Evolutionary conservation across 2,329 filamentous ascomycete species (phyloP), one percentile per base, ranked within the genome.

Genomic region (Phialophora macrospora): DNA sequence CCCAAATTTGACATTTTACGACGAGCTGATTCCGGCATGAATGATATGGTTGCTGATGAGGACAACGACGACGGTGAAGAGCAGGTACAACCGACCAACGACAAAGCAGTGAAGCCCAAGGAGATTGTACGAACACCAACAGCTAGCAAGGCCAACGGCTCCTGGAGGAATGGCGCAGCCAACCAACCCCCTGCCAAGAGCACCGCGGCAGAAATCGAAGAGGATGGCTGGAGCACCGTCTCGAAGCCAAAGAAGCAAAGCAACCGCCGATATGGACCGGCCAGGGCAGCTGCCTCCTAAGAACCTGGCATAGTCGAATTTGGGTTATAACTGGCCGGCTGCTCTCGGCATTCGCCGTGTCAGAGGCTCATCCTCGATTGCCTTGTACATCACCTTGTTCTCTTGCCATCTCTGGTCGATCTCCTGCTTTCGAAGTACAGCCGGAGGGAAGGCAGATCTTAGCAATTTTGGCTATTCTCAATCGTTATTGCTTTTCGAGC

Each of bases 41-140:
- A 76, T 41, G 78, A 79, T 46, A 81, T 83, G 72, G 77, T 79
- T 62, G 76, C 81, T 62, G 83, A 85, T 48, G 82, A 85, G 68
- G 79, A 80, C 38, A 73, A 75, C 30, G 79, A 81, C 44, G 75
- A 79, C 63, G 77, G 74, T 20, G 76, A 79, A 54, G 79, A 82
- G 54, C 78, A 79, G 46, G 71, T 48, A 61, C 58, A 60, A 17
- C 66, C 67, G 51, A 66, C 68, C 41, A 73, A 73, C 58, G 74
- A 85, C 76, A 84, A 85, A 75, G 80, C 79, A 38, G 79, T 81
- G 66, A 85, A 85, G 76, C 81, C 85, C 30, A 83, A 85, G 72
- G 83, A 87, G 72, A 77, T 84, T 56, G 79, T 83, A 49, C 77
- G 78, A 57, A 79, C 83, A 55, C 76, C 80, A 20, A 73, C 78